These are phyloP conservation scores for Teratosphaeria pseudoeucalypti DNA, from an alignment of 2,329 filamentous ascomycete species.

Conservation along the genomic window DNA sequence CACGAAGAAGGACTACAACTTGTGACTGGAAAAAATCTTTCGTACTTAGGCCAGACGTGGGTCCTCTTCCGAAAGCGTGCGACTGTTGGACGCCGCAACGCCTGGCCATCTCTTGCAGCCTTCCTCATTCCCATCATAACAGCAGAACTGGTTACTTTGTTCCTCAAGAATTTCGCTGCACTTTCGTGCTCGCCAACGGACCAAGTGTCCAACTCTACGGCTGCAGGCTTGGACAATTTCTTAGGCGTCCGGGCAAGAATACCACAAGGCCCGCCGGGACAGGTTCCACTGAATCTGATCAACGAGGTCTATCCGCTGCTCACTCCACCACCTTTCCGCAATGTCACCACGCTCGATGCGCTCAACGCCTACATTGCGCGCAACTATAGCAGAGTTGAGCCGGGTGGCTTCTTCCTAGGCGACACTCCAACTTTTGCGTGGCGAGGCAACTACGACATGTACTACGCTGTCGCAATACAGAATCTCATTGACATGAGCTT, in stretches of 20 bases:
- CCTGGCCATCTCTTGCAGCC: conserved; percentile 63
- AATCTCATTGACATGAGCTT: conserved; percentile 81
- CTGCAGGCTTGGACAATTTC: conserved; percentile 2
- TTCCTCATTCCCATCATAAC: conserved; percentile 70
- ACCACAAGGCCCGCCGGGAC: conserved; percentile 30
- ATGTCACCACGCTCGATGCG: conserved; percentile 54
- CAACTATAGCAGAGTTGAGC: conserved; percentile 58
- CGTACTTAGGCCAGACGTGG: conserved; percentile 57
- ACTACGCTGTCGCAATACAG: conserved; percentile 63
- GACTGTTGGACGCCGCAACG: conserved; percentile 68
- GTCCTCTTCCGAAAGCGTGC: conserved; percentile 70
- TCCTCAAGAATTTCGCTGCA: conserved; percentile 49
- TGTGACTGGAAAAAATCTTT: conserved; percentile 61
- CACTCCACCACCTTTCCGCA: conserved; percentile 27
- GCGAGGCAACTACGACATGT: conserved; percentile 53
- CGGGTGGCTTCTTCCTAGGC: conserved; percentile 71
- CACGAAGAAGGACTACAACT: conserved; percentile 27
- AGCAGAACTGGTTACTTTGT: conserved; percentile 67
- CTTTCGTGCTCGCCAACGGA: conserved; percentile 37
- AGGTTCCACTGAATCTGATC: neutral
- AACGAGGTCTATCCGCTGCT: conserved; percentile 15
- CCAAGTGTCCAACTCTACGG: conserved; percentile 11
- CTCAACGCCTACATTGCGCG: conserved; percentile 57
- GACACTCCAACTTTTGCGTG: conserved; percentile 59
- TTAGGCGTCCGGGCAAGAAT: conserved; percentile 20